Conservation (phyloP, 225 moss, liverwort and hornwort species). For the Pseudoscleropodium purum region DNA sequence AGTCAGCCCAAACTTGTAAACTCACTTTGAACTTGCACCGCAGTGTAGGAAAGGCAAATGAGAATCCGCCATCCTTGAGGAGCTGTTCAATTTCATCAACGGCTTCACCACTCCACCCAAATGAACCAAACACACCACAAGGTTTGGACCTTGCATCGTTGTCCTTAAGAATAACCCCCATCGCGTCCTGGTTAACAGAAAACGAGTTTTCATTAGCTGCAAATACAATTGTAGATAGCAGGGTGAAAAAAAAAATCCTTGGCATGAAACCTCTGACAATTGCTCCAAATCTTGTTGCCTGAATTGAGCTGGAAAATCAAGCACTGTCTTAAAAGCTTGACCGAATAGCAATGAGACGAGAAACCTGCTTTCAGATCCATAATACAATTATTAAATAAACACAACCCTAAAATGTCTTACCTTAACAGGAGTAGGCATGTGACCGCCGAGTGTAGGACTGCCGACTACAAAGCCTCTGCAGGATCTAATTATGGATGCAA, state of each 20-base stretch:
- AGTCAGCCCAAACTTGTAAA: neutral
- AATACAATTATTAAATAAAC: neutral
- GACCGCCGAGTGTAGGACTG: constrained; percentile 89
- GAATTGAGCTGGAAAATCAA: neutral
- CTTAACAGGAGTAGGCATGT: constrained; percentile 92
- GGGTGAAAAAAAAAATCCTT: neutral
- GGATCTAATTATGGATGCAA: constrained; percentile 34
- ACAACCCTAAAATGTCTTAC: neutral
- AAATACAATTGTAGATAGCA: neutral
- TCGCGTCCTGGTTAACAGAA: constrained; percentile 47
- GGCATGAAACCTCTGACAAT: neutral
- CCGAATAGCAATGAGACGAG: neutral
- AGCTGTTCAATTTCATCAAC: constrained; percentile 81
- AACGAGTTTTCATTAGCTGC: neutral
- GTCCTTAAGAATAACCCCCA: constrained; percentile 77
- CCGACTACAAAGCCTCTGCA: constrained; percentile 81
- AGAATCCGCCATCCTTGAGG: constrained; percentile 71
- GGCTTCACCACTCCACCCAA: constrained; percentile 98
- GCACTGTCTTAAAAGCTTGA: neutral
- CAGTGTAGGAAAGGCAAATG: constrained; percentile 66
- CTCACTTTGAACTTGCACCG: constrained; percentile 85
- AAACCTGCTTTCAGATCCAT: neutral
- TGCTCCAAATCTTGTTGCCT: neutral
- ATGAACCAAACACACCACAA: constrained; percentile 98
- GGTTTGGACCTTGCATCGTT: constrained; percentile 56